A percentile compares a stretch with the other conserved stretches of the same genome.
Conservation (phyloP, 352 stramenopile species). For the Phytophthora sp. region DNA sequence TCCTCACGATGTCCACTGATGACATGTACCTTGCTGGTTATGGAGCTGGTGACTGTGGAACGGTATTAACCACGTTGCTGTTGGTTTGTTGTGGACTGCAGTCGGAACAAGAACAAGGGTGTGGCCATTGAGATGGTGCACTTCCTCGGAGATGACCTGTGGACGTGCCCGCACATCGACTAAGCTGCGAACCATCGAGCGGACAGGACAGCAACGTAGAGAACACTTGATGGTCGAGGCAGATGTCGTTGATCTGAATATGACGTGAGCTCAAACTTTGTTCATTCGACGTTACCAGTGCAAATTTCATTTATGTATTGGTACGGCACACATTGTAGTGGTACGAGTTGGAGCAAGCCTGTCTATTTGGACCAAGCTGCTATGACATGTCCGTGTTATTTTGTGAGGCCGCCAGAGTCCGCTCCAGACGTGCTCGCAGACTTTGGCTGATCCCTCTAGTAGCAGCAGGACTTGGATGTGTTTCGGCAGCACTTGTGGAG, state of each 20-base stretch:
- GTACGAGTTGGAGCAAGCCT: not conserved
- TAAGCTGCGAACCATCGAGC: slow-evolving; percentile 31
- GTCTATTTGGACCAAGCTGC: slow-evolving; percentile 3
- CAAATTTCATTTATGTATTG: slow-evolving; percentile 3
- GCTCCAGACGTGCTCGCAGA: slow-evolving; percentile 17
- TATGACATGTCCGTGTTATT: slow-evolving; percentile 20
- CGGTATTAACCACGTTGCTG: too few relatives aligned
- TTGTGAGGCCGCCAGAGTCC: slow-evolving; percentile 1
- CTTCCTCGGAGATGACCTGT: slow-evolving; percentile 98
- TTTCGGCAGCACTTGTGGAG: slow-evolving; percentile 10
- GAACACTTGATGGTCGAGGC: not conserved
- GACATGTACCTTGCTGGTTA: slow-evolving; percentile 90
- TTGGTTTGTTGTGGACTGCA: slow-evolving; percentile 30
- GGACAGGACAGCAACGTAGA: slow-evolving; percentile 4
- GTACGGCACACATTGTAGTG: not conserved
- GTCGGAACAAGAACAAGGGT: slow-evolving; percentile 95
- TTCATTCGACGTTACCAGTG: not conserved
- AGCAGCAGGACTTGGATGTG: not conserved
- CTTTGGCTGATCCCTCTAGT: slow-evolving; percentile 2
- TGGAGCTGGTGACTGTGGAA: not conserved
- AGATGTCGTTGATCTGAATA: not conserved
- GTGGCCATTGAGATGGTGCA: slow-evolving; percentile 97
- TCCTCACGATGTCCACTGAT: slow-evolving; percentile 95
- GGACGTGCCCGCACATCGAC: slow-evolving; percentile 84
- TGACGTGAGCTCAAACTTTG: not conserved